Conservation (phyloP, 2,329 filamentous ascomycete genomes). For the Didymella segeticola region DNA sequence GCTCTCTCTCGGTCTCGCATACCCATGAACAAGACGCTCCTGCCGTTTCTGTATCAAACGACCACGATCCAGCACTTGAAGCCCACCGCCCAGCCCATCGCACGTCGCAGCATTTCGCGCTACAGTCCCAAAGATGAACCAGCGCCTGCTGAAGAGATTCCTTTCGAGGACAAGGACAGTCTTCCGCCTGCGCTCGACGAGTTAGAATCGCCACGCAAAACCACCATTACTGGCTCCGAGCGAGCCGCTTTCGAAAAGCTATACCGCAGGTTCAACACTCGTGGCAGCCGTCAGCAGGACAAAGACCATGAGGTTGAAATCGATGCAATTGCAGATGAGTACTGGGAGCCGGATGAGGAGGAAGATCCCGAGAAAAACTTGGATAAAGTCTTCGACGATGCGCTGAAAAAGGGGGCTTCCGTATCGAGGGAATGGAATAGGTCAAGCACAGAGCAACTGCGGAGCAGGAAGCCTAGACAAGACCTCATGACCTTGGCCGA, state of each 20-base stretch:
- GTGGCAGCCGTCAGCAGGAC: conserved; percentile 26
- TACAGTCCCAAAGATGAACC: conserved; percentile 52
- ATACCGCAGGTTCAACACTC: conserved; percentile 36
- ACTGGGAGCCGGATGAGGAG: conserved; percentile 41
- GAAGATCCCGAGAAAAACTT: conserved; percentile 17
- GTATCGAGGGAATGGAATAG: conserved; percentile 6
- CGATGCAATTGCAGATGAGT: conserved; percentile 42
- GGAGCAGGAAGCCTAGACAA: conserved; percentile 9
- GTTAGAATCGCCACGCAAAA: conserved; percentile 28
- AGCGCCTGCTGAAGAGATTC: conserved; percentile 53
- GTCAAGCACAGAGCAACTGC: conserved; percentile 10
- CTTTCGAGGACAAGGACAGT: conserved; percentile 49
- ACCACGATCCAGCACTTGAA: conserved; percentile 61
- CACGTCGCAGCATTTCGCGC: conserved; percentile 31
- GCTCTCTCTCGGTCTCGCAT: conserved; percentile 40
- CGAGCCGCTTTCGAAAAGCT: conserved; percentile 46
- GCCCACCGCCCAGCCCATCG: conserved; percentile 23
- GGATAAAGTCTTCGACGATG: conserved; percentile 43
- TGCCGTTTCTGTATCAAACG: conserved; percentile 77
- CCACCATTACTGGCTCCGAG: conserved; percentile 47
- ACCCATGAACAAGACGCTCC: conserved; percentile 52
- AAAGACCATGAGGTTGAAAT: conserved; percentile 23
- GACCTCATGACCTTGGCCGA: conserved; percentile 26
- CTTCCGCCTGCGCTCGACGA: conserved; percentile 30
- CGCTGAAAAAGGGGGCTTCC: conserved; percentile 25